phyloP scores from a whole-genome alignment of 441 rosid species.

The Viola pubescens region DNA sequence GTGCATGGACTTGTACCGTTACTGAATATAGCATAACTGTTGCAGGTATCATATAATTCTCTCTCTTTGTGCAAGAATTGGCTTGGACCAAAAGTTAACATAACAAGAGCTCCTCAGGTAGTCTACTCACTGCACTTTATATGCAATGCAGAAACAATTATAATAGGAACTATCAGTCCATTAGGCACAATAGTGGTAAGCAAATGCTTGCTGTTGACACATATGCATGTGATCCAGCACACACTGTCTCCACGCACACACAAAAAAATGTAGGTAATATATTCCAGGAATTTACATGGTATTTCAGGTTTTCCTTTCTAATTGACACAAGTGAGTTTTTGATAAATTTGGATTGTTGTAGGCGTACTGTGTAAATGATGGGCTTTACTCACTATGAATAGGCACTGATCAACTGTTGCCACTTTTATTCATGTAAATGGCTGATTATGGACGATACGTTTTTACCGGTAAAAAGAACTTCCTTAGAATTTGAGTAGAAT shows the following conservation, averaged over 20 bases:
- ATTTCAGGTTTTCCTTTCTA: too few species aligned
- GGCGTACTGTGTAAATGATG: background rate
- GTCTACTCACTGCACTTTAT: background rate
- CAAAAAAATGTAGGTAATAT: too few species aligned
- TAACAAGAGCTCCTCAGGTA: slow-evolving; percentile 97
- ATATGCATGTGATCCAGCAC: too few species aligned
- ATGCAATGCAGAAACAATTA: background rate
- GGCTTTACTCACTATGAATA: background rate
- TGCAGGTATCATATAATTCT: slow-evolving; percentile 89
- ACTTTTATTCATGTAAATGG: background rate
- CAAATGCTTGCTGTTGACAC: too few species aligned
- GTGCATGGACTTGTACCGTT: background rate
- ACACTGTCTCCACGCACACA: too few species aligned
- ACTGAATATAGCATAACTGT: slow-evolving; percentile 8
- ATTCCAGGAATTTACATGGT: too few species aligned
- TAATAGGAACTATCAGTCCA: too few species aligned
- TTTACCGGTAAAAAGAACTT: slow-evolving; percentile 3
- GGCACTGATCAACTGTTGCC: background rate
- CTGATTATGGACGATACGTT: background rate
- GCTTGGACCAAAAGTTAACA: slow-evolving; percentile 87
- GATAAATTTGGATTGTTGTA: background rate
- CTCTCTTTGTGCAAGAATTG: slow-evolving; percentile 95
- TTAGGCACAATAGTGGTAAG: too few species aligned
- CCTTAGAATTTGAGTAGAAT: slow-evolving; percentile 16
- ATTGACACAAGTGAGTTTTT: background rate